Percentiles rank a stretch among this genome's conserved stretches.
These are phyloP conservation scores for Cajanus cajan DNA, from an alignment of 306 rosid genomes.

Conservation along the genomic window DNA sequence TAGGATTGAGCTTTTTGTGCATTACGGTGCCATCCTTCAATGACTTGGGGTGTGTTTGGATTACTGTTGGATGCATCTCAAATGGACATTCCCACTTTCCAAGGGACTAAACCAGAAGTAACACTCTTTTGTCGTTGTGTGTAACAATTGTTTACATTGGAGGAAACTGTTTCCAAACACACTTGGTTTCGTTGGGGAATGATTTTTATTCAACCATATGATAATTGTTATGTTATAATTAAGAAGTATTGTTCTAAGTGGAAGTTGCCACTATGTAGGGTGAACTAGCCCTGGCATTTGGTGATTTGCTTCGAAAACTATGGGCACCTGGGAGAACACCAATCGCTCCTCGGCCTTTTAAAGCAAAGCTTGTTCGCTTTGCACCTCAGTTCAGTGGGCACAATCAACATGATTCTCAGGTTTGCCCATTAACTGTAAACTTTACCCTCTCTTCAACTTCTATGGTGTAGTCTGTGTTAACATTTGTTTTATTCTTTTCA, in stretches of 20 bases:
- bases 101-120: too few relatives aligned
- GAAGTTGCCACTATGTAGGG: conserved; percentile 57
- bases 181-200: conserved; percentile 21
- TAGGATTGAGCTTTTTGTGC: not conserved
- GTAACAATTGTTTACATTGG: too few relatives aligned
- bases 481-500: conserved; percentile 44
- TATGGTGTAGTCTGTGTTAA: conserved; percentile 26
- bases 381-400: conserved; percentile 99
- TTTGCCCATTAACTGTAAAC: conserved; percentile 34
- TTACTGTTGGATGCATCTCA: too few relatives aligned
- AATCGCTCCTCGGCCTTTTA: conserved; percentile 92
- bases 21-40: conserved; percentile 6
- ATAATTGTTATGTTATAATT: not conserved
- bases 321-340: conserved; percentile 98
- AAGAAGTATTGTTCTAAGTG: conserved; percentile 13
- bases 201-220: not conserved
- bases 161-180: too few relatives aligned
- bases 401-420: conserved; percentile 99
- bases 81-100: too few relatives aligned
- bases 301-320: conserved; percentile 89
- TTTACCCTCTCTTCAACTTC: not conserved
- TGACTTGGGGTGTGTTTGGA: not conserved
- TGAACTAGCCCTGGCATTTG: conserved; percentile 94
- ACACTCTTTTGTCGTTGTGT: too few relatives aligned
- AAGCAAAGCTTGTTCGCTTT: conserved; percentile 94